These are phyloP conservation scores for Piedraia hortae DNA, from an alignment of 2,329 filamentous ascomycete species.

Conservation along the genomic window DNA sequence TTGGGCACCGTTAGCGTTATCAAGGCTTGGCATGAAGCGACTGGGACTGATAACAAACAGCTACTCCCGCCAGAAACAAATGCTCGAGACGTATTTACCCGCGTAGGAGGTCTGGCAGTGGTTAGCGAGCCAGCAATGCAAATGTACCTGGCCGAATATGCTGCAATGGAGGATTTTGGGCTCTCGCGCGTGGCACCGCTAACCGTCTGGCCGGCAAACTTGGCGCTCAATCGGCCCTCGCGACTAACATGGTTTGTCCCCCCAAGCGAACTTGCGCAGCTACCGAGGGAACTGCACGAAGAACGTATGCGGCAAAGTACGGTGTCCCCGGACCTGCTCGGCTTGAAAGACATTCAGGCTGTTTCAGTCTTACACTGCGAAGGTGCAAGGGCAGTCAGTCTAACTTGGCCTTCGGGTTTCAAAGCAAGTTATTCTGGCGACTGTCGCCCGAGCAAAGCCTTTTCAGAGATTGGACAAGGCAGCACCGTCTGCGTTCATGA, in stretches of 20 bases:
- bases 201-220: slow-evolving; percentile 11
- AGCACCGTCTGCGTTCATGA: slow-evolving; percentile 80
- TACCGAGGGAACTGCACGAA: slow-evolving; percentile 8
- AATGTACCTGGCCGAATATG: slow-evolving; percentile 53
- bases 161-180: slow-evolving; percentile 49
- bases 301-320: slow-evolving; percentile 3
- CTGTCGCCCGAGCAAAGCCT: slow-evolving; percentile 48
- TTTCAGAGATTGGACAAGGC: slow-evolving; percentile 41
- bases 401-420: slow-evolving; percentile 55
- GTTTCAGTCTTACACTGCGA: slow-evolving; percentile 52
- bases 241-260: slow-evolving; percentile 12
- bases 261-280: slow-evolving; percentile 5
- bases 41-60: slow-evolving; percentile 3
- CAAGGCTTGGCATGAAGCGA: slow-evolving; percentile 36
- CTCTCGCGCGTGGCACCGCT: slow-evolving; percentile 31
- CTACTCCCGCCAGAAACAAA: slow-evolving; percentile 7
- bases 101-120: slow-evolving; percentile 25
- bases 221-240: slow-evolving; percentile 5
- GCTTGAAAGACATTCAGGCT: slow-evolving; percentile 38
- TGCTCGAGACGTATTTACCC: slow-evolving; percentile 6
- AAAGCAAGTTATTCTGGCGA: slow-evolving; percentile 86
- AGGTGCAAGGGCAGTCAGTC: slow-evolving; percentile 44
- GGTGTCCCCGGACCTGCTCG: slow-evolving; percentile 20
- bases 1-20: slow-evolving; percentile 62
- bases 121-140: slow-evolving; percentile 46